Base-by-base conservation (phyloP, 768 basidiomycete species). In the Amanita pseudoporphyria region DNA sequence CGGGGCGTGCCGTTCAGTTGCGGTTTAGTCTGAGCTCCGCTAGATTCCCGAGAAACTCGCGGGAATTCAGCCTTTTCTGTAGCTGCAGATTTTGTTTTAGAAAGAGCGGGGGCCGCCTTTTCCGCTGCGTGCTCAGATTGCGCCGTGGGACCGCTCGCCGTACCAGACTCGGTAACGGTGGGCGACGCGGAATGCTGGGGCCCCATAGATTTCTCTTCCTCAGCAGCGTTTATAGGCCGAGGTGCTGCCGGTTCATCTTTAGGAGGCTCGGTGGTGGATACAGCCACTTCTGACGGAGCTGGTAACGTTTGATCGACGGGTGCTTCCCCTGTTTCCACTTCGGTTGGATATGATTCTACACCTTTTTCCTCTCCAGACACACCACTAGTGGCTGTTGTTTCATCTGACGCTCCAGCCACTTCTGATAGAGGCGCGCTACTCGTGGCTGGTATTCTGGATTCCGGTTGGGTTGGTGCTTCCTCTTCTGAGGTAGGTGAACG, bases 1-100 rank as follows among this genome's bases (percentile, higher is more conserved):
- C 72, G 67, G 13, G 60, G 62, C n/a, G 54, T 49, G 12, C 59
- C 55, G 12, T 56, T 46, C 1, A 16, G 9, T 13, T 6, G 21
- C 13, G 31, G 22, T 24, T 47, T 35, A 31, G 45, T 1, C 22
- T 14, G 37, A 16, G 21, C n/a, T 10, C 35, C 40, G 18, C 9
- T 33, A 21, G 49, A 43, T 18, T 50, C 39, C 13, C 38, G 49
- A 24, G 49, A 43, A 9, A 26, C 39, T 33, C 24, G 35, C 14
- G 49, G 47, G 21, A 48, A 48, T 14, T n/a, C 24, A 18, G 37
- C 14, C 22, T 38, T 40, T 3, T 14, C 21, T 13, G 38, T 26
- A 33, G 49, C 47, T 33, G 19, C 22, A 42, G 31, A 30, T 21
- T 14, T 19, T 33, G 39, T 13, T 26, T 42, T 22, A 28, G 48